Evolutionary conservation across 805 yeast genomes (phyloP), one percentile per base, ranked within the genome.

Genomic region (Saccharomycopsis sp.): DNA sequence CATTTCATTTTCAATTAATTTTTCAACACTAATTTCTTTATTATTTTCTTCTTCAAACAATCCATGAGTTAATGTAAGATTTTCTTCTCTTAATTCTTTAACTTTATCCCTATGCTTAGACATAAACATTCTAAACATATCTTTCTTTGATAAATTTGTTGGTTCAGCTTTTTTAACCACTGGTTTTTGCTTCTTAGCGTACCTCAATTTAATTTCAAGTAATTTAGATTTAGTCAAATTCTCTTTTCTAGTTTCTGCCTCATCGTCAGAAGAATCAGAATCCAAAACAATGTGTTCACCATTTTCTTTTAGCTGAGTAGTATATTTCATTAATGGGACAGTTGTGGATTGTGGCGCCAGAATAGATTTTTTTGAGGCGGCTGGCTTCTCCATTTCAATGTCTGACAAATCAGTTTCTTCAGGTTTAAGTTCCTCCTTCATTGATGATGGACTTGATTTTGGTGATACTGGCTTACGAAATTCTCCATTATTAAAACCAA

Each of bases 361-460:
- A n/a, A n/a, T n/a, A 17, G 19, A 8, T 32, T 24, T 19, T 28
- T 33, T 13, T 20, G 17, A 13, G 8, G 11, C n/a, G 23, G 24
- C 41, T n/a, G 24, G 42, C 6, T 16, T 16, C 13, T 22, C 39
- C 11, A 26, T 6, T 17, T 43, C 49, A 14, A 44, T 16, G 22
- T 44, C 51, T 3, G 46, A 41, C 4, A 37, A 14, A n/a, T 48
- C 51, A 3, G 51, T 48, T n/a, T 38, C 38, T 17, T 26, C 38
- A 19, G 36, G 21, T 11, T 29, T 39, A 16, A n/a, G 32, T 20
- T 31, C 35, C 11, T 31, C 35, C 11, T 31, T 31, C 35, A 31
- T 31, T 8, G 35, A 31, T 14, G 35, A 31, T 5, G 35, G 35
- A 31, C 19, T 9, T 17, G 35, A 31, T 17, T 9, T 8, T 6